These are phyloP conservation scores for Trypanosoma avium DNA, from an alignment of 208 protist species.

Conservation along the genomic window DNA sequence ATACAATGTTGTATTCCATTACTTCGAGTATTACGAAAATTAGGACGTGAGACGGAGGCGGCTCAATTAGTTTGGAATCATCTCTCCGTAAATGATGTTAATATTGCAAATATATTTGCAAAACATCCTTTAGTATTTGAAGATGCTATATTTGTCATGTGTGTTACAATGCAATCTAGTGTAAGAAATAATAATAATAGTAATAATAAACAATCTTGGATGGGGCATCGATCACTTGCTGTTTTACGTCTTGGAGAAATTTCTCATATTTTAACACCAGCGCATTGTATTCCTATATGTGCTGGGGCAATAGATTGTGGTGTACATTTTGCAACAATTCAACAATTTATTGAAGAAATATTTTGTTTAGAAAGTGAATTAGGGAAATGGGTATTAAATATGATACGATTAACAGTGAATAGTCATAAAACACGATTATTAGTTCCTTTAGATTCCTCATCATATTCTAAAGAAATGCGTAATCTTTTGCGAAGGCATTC, in stretches of 20 bases:
- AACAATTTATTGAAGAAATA: constrained; percentile 33
- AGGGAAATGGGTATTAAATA: constrained; percentile 36
- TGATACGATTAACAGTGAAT: constrained; percentile 34
- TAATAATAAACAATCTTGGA: too few species aligned
- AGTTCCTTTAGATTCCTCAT: constrained; percentile 9
- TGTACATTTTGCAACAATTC: constrained; percentile 52
- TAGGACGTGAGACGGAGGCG: constrained; percentile 30
- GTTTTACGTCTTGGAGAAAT: constrained; percentile 30
- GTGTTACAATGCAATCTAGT: constrained; percentile 40
- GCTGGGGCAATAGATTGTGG: constrained; percentile 49
- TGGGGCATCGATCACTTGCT: constrained; percentile 58
- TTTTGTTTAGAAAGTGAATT: constrained; percentile 21
- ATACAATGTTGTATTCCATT: constrained; percentile 29
- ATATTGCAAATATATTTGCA: constrained; percentile 21
- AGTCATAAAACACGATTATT: constrained; percentile 12
- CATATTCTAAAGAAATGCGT: background rate
- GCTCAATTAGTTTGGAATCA: constrained; percentile 72
- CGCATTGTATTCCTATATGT: constrained; percentile 51
- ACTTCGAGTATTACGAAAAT: constrained; percentile 31
- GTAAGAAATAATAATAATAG: too few species aligned
- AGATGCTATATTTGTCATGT: constrained; percentile 30
- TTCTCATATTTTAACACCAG: constrained; percentile 25
- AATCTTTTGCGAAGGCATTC: constrained; percentile 7
- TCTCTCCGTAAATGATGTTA: constrained; percentile 32
- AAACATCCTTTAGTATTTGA: constrained; percentile 27